A percentile compares a stretch with the other conserved stretches of the same genome.
phyloP scores from a whole-genome alignment of 768 basidiomycete genomes.

The Omphalotus guepiniiformis region DNA sequence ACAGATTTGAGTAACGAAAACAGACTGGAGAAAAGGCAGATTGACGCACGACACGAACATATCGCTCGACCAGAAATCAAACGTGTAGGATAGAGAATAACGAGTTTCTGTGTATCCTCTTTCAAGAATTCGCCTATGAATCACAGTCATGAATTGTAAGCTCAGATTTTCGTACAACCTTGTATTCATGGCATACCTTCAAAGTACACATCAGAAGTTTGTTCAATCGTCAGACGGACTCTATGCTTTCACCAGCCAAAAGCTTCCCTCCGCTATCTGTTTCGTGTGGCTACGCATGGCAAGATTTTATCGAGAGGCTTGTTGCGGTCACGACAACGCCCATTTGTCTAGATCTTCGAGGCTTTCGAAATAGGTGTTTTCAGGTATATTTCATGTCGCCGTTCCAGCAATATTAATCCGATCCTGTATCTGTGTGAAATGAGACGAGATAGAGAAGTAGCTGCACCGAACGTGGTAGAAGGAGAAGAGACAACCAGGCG shows the following conservation, averaged over 20 bases:
- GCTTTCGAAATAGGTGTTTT: constrained; percentile 43
- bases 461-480: no score
- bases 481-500: no score
- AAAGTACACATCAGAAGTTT: constrained; percentile 2
- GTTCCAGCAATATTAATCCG: no score
- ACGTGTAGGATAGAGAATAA: constrained; percentile 63
- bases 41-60: constrained; percentile 72
- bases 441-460: no score
- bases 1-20: no score
- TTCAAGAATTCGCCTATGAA: constrained; percentile 27
- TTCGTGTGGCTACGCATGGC: constrained; percentile 24
- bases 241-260: constrained; percentile 44
- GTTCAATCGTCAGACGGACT: constrained; percentile 8
- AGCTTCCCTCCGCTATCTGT: constrained; percentile 43
- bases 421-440: no score
- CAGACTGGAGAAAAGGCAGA: no score
- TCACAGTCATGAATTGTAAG: constrained; percentile 3
- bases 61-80: constrained; percentile 73
- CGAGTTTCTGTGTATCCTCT: constrained; percentile 74
- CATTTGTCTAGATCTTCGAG: constrained; percentile 58
- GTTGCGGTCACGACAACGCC: constrained; percentile 26
- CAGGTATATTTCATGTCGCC: no score
- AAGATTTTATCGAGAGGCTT: constrained; percentile 36
- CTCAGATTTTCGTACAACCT: no score
- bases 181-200: constrained; percentile 79